phyloP scores from a whole-genome alignment of 345 rosid species.

The Pistacia vera region DNA sequence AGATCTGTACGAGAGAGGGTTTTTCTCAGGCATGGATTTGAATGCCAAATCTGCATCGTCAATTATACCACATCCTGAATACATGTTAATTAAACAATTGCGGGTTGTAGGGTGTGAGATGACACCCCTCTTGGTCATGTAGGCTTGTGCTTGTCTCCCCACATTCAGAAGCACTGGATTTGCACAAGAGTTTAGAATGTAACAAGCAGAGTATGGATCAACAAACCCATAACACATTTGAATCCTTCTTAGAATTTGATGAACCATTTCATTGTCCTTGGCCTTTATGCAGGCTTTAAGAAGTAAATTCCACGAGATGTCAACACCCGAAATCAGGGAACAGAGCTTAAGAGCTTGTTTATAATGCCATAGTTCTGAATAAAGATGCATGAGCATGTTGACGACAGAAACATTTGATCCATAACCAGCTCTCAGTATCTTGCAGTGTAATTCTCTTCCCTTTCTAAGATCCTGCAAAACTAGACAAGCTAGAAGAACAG shows the following conservation, averaged over 20 bases:
- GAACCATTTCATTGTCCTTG: conserved; percentile 26
- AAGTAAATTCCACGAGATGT: conserved; percentile 26
- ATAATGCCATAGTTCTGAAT: conserved; percentile 23
- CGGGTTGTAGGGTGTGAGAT: conserved; percentile 22
- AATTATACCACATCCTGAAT: conserved; percentile 22
- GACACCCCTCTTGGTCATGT: conserved; percentile 30
- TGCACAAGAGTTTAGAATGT: conserved; percentile 21
- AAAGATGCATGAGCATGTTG: conserved; percentile 28
- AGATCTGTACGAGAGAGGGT: conserved; percentile 24
- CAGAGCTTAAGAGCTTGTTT: conserved; percentile 27
- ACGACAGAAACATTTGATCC: conserved; percentile 28
- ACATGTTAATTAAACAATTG: conserved; percentile 22
- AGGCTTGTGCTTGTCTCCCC: conserved; percentile 32
- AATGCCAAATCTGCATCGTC: conserved; percentile 23
- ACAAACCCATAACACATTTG: conserved; percentile 21
- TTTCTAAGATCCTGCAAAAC: conserved; percentile 29
- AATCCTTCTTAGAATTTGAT: conserved; percentile 26
- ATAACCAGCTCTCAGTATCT: conserved; percentile 31
- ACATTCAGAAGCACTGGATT: conserved; percentile 22
- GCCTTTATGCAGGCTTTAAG: conserved; percentile 28
- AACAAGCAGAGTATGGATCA: conserved; percentile 18
- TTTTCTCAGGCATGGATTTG: conserved; percentile 21
- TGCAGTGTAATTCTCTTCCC: conserved; percentile 35
- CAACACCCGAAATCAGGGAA: conserved; percentile 23
- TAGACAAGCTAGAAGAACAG: conserved; percentile 27